phyloP scores from a whole-genome alignment of 257 asterid genomes.

The Ophiorrhiza pumila region DNA sequence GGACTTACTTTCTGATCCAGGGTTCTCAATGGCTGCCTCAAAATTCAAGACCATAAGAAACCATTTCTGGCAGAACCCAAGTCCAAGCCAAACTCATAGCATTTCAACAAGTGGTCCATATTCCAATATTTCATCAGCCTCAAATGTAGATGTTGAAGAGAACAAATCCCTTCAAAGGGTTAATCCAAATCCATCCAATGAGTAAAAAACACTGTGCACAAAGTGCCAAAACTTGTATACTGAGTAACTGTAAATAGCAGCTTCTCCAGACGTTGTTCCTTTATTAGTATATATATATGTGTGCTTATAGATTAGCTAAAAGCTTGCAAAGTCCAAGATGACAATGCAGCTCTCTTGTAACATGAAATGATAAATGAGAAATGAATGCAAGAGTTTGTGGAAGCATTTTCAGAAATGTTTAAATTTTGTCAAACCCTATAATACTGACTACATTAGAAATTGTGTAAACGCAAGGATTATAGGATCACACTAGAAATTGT shows the following conservation, averaged over 20 bases:
- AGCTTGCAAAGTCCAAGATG: no score
- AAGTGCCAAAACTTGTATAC: no score
- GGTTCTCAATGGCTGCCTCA: constrained; percentile 50
- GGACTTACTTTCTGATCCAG: constrained; percentile 75
- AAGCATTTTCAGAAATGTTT: no score
- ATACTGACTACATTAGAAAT: no score
- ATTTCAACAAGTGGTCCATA: constrained; percentile 42
- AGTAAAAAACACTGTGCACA: neutral
- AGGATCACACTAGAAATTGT: no score
- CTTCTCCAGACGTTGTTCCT: neutral
- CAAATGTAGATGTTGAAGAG: constrained; percentile 38
- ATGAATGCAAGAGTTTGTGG: no score
- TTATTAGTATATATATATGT: no score
- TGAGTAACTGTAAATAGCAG: neutral
- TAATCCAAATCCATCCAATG: constrained; percentile 13
- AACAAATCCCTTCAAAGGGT: constrained; percentile 27
- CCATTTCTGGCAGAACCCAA: constrained; percentile 82
- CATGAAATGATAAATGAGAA: no score
- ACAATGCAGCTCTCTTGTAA: no score
- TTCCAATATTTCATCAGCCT: constrained; percentile 50
- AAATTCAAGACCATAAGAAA: constrained; percentile 59
- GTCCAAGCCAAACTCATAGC: constrained; percentile 52
- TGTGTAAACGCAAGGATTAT: no score
- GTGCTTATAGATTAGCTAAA: neutral
- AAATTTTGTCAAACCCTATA: no score